phyloP scores from a whole-genome alignment of 2,329 filamentous ascomycete species.

The Diaporthe vaccinii region DNA sequence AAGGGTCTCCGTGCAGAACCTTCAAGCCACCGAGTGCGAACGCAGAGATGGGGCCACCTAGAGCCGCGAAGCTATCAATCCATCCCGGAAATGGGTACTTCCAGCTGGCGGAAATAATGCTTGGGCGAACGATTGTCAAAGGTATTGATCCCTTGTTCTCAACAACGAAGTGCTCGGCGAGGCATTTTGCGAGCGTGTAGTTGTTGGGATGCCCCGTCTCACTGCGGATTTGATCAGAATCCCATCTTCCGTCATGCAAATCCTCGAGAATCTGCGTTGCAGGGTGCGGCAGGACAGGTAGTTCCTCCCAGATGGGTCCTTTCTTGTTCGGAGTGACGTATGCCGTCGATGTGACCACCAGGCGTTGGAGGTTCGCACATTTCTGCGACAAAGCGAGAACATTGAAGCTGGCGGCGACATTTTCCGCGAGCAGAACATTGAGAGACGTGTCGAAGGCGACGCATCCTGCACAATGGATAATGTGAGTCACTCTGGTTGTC shows the following conservation, averaged over 20 bases:
- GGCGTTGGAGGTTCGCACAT: slow-evolving; percentile 23
- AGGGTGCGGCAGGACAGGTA: slow-evolving; percentile 31
- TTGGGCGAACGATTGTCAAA: slow-evolving; percentile 41
- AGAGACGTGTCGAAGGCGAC: slow-evolving; percentile 38
- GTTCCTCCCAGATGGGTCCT: slow-evolving; percentile 39
- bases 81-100: slow-evolving; percentile 39
- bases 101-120: slow-evolving; percentile 40
- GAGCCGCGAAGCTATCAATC: slow-evolving; percentile 42
- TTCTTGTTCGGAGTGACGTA: slow-evolving; percentile 38
- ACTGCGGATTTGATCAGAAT: slow-evolving; percentile 13
- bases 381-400: slow-evolving; percentile 33
- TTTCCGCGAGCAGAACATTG: slow-evolving; percentile 37
- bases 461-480: slow-evolving; percentile 41
- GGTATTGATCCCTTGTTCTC: slow-evolving; percentile 32
- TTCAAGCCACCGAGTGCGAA: slow-evolving; percentile 38
- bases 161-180: slow-evolving; percentile 40
- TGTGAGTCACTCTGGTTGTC: slow-evolving; percentile 34
- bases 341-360: slow-evolving; percentile 40
- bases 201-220: slow-evolving; percentile 41
- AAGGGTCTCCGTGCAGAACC: slow-evolving; percentile 39
- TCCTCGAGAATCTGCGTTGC: slow-evolving; percentile 32
- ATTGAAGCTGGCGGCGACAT: slow-evolving; percentile 38
- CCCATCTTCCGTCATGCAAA: slow-evolving; percentile 32
- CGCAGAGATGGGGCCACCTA: slow-evolving; percentile 37
- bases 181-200: slow-evolving; percentile 42